Evolutionary conservation across 1,284 basidiomycete genomes (phyloP).

Genomic region (Trichosporon coremiiforme): DNA sequence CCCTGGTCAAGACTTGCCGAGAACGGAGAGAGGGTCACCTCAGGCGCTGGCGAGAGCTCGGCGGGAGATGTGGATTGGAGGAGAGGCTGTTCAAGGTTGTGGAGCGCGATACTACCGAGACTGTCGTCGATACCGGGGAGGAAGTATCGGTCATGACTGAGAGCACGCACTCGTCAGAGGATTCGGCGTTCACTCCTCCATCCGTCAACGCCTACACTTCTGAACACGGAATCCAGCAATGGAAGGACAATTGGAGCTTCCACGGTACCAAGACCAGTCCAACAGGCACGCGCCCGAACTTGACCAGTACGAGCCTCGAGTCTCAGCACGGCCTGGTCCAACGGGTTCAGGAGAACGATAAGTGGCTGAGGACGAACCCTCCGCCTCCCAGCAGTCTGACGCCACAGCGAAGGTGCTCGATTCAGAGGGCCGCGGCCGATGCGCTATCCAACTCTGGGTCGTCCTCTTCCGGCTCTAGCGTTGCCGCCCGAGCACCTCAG

Average conservation of each 20-base stretch:
- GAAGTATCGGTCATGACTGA: neutral
- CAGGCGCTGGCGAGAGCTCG: constrained; percentile 36
- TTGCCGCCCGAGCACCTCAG: neutral
- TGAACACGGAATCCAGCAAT: constrained; percentile 10
- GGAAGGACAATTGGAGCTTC: constrained; percentile 15
- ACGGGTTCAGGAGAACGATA: neutral
- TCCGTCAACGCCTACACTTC: constrained; percentile 1
- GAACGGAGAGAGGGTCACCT: constrained; percentile 36
- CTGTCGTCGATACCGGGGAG: neutral
- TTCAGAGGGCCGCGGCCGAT: neutral
- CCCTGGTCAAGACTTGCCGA: constrained; percentile 38
- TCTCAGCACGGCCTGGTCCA: neutral
- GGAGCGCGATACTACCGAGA: neutral
- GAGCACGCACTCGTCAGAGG: neutral
- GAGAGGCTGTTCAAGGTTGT: constrained; percentile 42
- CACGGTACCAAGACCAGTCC: constrained; percentile 6
- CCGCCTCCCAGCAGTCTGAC: neutral
- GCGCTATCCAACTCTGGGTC: neutral
- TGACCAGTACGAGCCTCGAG: constrained; percentile 9
- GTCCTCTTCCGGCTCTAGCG: neutral
- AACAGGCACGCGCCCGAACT: neutral
- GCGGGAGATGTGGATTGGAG: constrained; percentile 38
- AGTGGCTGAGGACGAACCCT: neutral
- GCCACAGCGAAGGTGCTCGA: neutral
- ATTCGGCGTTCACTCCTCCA: neutral